Percentiles rank a stretch among this genome's conserved stretches.
Conservation (phyloP, 768 basidiomycete genomes). For the Phanerodontia chrysosporium region DNA sequence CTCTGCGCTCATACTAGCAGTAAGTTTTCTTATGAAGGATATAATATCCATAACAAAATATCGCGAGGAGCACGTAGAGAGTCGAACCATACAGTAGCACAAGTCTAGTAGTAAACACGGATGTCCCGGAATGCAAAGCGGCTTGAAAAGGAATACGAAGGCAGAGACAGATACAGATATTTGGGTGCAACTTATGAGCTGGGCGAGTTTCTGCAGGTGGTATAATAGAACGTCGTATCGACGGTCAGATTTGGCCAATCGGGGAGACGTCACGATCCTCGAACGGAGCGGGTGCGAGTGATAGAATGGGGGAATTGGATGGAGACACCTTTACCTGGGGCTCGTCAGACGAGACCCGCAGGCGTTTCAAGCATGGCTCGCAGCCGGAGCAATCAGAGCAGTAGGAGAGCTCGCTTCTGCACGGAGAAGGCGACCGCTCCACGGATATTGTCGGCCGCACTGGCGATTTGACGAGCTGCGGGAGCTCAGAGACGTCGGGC, state of each 20-base stretch:
- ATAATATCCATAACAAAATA: too few species aligned
- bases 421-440: slow-evolving; percentile 20
- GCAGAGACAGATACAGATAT: too few species aligned
- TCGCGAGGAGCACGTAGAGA: too few species aligned
- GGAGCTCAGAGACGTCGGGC: slow-evolving; percentile 5
- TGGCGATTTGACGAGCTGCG: slow-evolving; percentile 7
- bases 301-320: not conserved
- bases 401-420: slow-evolving; percentile 21
- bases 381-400: slow-evolving; percentile 27
- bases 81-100: too few species aligned
- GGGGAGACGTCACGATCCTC: not conserved
- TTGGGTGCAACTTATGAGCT: too few species aligned
- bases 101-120: too few species aligned
- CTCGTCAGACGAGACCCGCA: slow-evolving; percentile 6
- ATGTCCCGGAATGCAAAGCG: too few species aligned
- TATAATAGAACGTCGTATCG: not conserved
- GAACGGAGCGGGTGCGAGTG: not conserved
- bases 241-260: not conserved
- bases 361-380: slow-evolving; percentile 10
- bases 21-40: too few species aligned
- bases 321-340: slow-evolving; percentile 10
- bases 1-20: too few species aligned
- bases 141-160: too few species aligned
- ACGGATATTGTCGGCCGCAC: slow-evolving; percentile 11
- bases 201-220: too few species aligned